Base-by-base conservation (phyloP, 2,329 filamentous ascomycete genomes). In the Cladosporium oxysporum region DNA sequence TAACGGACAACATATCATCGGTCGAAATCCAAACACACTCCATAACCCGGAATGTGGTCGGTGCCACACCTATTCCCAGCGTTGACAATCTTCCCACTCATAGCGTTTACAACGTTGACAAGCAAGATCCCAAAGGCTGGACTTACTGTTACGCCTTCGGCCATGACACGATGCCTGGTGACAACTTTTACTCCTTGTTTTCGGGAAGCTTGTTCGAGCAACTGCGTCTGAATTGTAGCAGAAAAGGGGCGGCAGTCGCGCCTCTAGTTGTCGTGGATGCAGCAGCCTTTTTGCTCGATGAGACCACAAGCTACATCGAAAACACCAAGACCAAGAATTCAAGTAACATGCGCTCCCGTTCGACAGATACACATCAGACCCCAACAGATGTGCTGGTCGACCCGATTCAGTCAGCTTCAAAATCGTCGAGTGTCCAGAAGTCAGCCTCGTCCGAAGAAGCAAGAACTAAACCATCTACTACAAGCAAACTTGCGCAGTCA, bases 101-200 rank as follows among this genome's bases (percentile, higher is more conserved):
- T 3, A 53, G 50, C 28, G 28, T 53, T 31, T 53, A 53, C 23
- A 7, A 29, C n/a, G 6, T 53, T 6, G 50, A 58, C 11, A 5
- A 58, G 29, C 29, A 58, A 16, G 55, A 58, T 37, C 31, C 31
- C 29, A 41, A 58, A 41, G 55, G 55, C 2, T 58, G 55, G 55
- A 53, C 26, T 28, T 53, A 53, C 50, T 53, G 50, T 29, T 53
- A 53, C 11, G 50, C 29, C 3, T n/a, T n/a, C 16, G 50, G 50
- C 6, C 16, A n/a, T n/a, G 23, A 53, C 50, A n/a, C 28, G 1
- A 5, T 14, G 12, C 23, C 29, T 14, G 21, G 21, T 18, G 23
- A 28, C 6, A 18, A 53, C 50, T 53, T 29, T 12, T 28, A 11
- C 26, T 53, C 50, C 4, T 31, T 28, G 23, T 53, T 29, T 12